phyloP scores from a whole-genome alignment of 768 basidiomycete species.

The Solioccasus polychromus region DNA sequence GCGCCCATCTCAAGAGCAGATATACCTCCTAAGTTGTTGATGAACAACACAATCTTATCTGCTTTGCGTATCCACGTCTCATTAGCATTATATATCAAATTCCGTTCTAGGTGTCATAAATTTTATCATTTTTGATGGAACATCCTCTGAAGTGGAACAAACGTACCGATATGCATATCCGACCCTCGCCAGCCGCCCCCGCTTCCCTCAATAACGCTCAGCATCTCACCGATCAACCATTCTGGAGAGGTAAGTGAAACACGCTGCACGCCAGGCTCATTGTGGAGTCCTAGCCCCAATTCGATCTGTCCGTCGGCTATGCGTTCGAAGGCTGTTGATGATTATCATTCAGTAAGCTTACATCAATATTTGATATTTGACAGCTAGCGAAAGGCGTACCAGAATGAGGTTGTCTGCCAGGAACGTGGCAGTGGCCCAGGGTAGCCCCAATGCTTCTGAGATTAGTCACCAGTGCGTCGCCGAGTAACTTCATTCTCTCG shows the following conservation, averaged over 20 bases:
- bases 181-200: constrained; percentile 15
- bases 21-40: constrained; percentile 57
- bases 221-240: constrained; percentile 29
- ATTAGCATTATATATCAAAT: neutral
- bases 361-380: neutral
- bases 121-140: neutral
- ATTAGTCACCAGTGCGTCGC: constrained; percentile 31
- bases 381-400: constrained; percentile 1
- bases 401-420: constrained; percentile 34
- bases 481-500: constrained; percentile 25
- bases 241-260: constrained; percentile 19
- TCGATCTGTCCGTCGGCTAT: constrained; percentile 24
- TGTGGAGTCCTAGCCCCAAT: constrained; percentile 55
- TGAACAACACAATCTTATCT: constrained; percentile 40
- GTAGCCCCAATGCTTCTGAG: constrained; percentile 38
- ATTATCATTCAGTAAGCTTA: too few species aligned
- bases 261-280: constrained; percentile 43
- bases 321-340: constrained; percentile 4
- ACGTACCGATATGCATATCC: constrained; percentile 6
- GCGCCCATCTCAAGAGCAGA: constrained; percentile 53
- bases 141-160: neutral
- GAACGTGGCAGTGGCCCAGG: constrained; percentile 57
- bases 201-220: constrained; percentile 19
- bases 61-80: constrained; percentile 18
- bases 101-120: neutral